A percentile compares a stretch with the other conserved stretches of the same genome.
Conservation (phyloP, 805 yeast genomes). For the Candida silvicultrix region DNA sequence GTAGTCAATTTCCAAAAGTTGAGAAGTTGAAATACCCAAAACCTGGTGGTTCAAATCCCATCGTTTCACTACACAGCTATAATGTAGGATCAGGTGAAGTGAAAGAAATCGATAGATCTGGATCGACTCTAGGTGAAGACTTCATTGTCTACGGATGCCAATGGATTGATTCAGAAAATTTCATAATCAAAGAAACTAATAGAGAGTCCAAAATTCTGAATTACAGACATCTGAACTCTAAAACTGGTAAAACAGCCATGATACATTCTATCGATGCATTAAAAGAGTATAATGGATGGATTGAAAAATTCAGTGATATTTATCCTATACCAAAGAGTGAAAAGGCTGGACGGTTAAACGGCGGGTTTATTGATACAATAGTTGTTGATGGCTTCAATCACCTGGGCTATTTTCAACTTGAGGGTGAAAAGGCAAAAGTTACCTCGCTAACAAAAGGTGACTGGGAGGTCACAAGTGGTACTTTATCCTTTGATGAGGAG, state of each 20-base stretch:
- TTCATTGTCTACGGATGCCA: conserved; percentile 53
- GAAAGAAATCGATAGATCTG: conserved; percentile 15
- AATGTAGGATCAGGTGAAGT: conserved; percentile 24
- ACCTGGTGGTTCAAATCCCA: conserved; percentile 63
- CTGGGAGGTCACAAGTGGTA: conserved; percentile 48
- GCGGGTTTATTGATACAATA: conserved; percentile 62
- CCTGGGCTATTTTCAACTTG: conserved; percentile 50
- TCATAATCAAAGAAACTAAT: conserved; percentile 57
- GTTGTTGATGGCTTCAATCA: conserved; percentile 53
- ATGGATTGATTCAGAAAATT: conserved; percentile 47
- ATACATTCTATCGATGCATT: conserved; percentile 39
- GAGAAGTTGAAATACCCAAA: conserved; percentile 59
- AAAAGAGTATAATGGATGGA: conserved; percentile 46
- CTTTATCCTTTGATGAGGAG: conserved; percentile 39
- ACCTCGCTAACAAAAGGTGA: conserved; percentile 37
- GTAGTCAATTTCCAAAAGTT: conserved; percentile 38
- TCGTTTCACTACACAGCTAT: conserved; percentile 39
- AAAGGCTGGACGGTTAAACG: conserved; percentile 19
- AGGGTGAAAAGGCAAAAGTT: conserved; percentile 31
- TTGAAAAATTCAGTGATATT: conserved; percentile 42
- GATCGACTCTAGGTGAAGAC: conserved; percentile 33
- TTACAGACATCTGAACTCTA: conserved; percentile 37
- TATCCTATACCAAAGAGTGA: conserved; percentile 31
- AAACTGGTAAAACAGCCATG: conserved; percentile 24
- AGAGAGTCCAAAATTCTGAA: conserved; percentile 53